Evolutionary conservation across 2,329 filamentous ascomycete genomes (phyloP).

Genomic region (Cladophialophora yegresii): DNA sequence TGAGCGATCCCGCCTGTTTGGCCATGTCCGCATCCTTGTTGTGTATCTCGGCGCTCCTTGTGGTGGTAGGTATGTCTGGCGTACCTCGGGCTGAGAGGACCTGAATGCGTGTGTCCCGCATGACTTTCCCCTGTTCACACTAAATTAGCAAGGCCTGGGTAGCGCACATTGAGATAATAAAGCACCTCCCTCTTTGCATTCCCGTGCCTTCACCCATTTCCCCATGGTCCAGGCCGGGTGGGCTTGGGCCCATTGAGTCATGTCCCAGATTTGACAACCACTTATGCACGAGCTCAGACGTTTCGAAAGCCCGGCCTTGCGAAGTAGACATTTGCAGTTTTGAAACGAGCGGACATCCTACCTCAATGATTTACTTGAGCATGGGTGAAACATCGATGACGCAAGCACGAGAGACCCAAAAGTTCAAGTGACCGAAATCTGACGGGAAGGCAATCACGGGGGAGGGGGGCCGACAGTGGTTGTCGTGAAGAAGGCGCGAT

Average conservation of each 20-base stretch:
- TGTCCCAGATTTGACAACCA: constrained; percentile 7
- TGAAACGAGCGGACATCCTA: not conserved
- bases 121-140: not conserved
- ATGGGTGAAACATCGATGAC: not conserved
- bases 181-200: not conserved
- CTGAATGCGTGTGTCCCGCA: not conserved
- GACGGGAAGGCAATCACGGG: not conserved
- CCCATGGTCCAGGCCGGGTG: not conserved
- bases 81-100: not conserved
- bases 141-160: not conserved
- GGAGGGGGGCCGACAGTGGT: not conserved
- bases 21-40: not conserved
- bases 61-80: not conserved
- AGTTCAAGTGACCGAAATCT: not conserved
- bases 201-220: not conserved
- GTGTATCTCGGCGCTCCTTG: not conserved
- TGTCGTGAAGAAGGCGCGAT: not conserved
- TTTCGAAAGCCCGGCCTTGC: not conserved
- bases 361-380: not conserved
- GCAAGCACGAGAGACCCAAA: not conserved
- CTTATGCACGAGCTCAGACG: not conserved
- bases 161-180: not conserved
- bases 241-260: not conserved
- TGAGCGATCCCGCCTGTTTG: not conserved
- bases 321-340: not conserved